These are phyloP conservation scores for Olyra latifolia DNA, from an alignment of 176 grass and related monocot species.

Conservation along the genomic window DNA sequence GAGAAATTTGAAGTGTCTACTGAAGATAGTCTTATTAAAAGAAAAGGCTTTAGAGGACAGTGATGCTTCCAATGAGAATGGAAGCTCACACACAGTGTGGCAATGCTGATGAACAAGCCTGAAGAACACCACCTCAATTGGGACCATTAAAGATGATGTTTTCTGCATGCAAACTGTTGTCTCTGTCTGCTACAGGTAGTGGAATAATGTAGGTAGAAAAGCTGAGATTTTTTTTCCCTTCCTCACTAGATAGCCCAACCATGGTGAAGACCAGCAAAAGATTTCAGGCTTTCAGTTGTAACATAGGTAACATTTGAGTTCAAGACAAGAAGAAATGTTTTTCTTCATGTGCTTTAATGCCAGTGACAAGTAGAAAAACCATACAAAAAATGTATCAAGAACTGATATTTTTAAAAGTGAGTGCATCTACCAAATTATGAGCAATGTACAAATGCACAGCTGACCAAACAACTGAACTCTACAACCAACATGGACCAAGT, in stretches of 20 bases:
- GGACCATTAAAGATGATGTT: not conserved
- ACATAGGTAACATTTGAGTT: not conserved
- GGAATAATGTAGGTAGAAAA: conserved; percentile 6
- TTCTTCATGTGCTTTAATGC: not conserved
- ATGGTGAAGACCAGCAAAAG: not conserved
- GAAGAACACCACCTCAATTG: not conserved
- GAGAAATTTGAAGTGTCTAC: no score
- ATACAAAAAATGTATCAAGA: not conserved
- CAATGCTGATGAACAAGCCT: not conserved
- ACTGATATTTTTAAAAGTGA: not conserved
- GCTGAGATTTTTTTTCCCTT: not conserved
- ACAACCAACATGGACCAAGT: not conserved
- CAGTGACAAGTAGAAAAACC: not conserved
- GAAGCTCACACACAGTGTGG: not conserved
- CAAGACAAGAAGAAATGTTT: not conserved
- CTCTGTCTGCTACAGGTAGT: not conserved
- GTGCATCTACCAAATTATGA: not conserved
- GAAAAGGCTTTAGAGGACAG: not conserved
- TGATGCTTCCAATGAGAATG: not conserved
- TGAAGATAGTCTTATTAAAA: no score
- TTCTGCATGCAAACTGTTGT: not conserved
- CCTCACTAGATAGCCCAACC: not conserved
- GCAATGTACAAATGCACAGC: not conserved
- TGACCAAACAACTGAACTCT: not conserved
- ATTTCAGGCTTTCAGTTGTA: not conserved